Evolutionary conservation across 768 basidiomycete species (phyloP).

Genomic region (Auricularia sp.): DNA sequence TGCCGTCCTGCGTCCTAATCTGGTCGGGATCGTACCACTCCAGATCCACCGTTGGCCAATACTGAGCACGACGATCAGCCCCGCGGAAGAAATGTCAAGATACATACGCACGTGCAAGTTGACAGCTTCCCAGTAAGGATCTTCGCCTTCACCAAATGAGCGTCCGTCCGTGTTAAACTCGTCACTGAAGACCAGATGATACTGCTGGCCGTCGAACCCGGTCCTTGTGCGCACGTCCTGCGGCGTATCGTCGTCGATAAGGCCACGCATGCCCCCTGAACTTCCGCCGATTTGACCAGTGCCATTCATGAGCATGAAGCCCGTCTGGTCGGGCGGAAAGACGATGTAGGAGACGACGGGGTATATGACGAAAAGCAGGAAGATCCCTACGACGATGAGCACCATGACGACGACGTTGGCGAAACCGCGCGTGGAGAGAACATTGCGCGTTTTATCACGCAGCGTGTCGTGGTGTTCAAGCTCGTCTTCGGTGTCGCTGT

Average conservation of each 20-base stretch:
- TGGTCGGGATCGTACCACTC: constrained; percentile 76
- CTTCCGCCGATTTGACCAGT: constrained; percentile 73
- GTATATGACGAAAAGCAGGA: constrained; percentile 80
- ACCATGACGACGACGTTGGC: constrained; percentile 66
- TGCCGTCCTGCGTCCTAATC: constrained; percentile 68
- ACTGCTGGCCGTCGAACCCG: constrained; percentile 66
- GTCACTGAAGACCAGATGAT: constrained; percentile 80
- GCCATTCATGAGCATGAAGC: constrained; percentile 47
- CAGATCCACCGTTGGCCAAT: constrained; percentile 66
- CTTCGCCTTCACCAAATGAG: constrained; percentile 74
- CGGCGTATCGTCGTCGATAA: constrained; percentile 78
- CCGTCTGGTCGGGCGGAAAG: constrained; percentile 27
- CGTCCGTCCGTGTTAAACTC: constrained; percentile 68
- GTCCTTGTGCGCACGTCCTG: constrained; percentile 39
- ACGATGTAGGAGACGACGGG: constrained; percentile 58
- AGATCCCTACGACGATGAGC: constrained; percentile 53
- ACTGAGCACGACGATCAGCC: constrained; percentile 18
- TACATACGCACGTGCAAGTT: constrained; percentile 42
- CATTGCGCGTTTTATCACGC: constrained; percentile 19
- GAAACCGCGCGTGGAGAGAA: constrained; percentile 55
- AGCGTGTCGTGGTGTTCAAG: background rate
- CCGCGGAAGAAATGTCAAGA: no score
- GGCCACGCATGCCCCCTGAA: constrained; percentile 51
- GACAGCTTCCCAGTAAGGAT: constrained; percentile 76
- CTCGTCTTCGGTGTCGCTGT: background rate